Evolutionary conservation across 129 eudicot genomes (phyloP), one percentile per base, ranked within the genome.

Genomic region (Arctium minus): DNA sequence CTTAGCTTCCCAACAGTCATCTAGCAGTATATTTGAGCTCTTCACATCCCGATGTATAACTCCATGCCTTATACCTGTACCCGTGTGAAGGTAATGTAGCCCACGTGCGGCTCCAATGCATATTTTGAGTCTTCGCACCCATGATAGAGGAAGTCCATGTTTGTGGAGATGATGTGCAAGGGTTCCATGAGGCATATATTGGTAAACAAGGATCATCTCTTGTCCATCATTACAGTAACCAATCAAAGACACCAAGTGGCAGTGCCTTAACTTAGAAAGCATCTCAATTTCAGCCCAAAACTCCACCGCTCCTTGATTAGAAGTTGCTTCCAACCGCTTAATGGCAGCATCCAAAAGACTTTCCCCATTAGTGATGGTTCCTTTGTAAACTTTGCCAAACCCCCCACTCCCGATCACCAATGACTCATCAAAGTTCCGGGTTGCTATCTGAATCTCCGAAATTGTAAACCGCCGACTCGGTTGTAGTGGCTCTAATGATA

Each of bases 21-120:
- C 79, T 64, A 75, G 8, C 27, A 75, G 22, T 29, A 75, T 46
- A 64, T 75, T 42, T 27, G 79, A 75, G 79, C 67, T 75, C 42
- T 75, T 75, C 79, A 75, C 79, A 44, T 75, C 80, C 38, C 80
- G 70, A 32, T 77, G 80, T 53, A 78, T 78, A 35, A 78, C 56
- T 76, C 70, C 42, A 17, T 78, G 53, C 36, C 6, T 29, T 30
- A 74, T 1, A 42, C 78, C 78, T 6, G 74, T 78, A 38, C 74
- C 17, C 0, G 82, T 78, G 46, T 78, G 82, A 67, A 78, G 82
- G 62, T 62, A 64, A 35, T 78, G 62, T 48, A 78, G n/a, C 30
- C 73, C 82, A 38, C 74, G 60, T 36, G 64, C 82, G n/a, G 62
- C 74, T 29, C 82, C 73, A 37, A 78, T 30, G 74, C 82, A 78